Base-by-base conservation (phyloP, 1,139 yeast species). In the Wickerhamiella pararugosa region DNA sequence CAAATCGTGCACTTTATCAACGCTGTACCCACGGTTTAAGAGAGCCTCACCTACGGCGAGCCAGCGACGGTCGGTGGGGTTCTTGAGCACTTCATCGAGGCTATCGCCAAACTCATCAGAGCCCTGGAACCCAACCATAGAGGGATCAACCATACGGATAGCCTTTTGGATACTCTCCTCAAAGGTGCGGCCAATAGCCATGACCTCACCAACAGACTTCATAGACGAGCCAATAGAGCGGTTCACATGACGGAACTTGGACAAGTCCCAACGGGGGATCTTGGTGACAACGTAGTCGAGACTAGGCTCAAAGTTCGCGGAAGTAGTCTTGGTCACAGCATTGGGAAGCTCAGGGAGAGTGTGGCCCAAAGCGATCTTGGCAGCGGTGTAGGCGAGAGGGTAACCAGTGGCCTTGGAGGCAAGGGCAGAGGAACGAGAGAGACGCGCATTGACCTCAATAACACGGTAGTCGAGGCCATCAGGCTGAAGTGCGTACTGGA, bases 181-280 rank as follows among this genome's bases (percentile, higher is more conserved):
- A 60, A 87, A 90, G 54, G 77, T 90, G 67, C 98, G 79, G 57
- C 98, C 98, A 60, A 90, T 90, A 44, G 96, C 93, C 98, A 90
- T 90, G 47, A 90, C 98, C 66, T 90, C 98, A 63, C 98, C 98
- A 46, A 90, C 98, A 38, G 97, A 87, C 66, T 90, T 90, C 98
- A 90, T 90, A 40, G 96, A 78, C 28, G 95, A 83, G 37, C 95
- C 94, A 59, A 87, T 80, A 53, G 80, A 86, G 62, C 94, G 76
- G 62, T 83, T 79, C 48, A 87, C 97, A 59, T 84, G 93, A 62
- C 83, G 92, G 70, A 90, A 90, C 70, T 90, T 90, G 50, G 90
- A 67, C 63, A 90, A 70, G 69, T 90, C 98, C 98, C 98, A 90
- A 66, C 96, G 78, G 55, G 98, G 98, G 56, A 90, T 86, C 71